Base-by-base conservation (phyloP, 2,329 filamentous ascomycete genomes). In the Cordyceps tenuipes region DNA sequence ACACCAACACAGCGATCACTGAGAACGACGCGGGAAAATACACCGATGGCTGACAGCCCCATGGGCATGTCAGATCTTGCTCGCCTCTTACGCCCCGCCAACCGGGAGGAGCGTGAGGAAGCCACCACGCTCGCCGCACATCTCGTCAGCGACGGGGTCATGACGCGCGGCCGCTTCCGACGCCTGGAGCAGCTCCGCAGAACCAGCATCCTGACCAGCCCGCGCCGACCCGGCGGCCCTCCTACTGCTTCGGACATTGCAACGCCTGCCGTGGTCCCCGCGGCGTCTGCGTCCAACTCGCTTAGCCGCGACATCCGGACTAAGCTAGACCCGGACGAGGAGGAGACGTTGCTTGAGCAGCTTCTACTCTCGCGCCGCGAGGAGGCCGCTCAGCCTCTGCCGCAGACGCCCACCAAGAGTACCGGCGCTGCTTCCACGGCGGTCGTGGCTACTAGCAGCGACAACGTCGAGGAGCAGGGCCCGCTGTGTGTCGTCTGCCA, bases 401-500 rank as follows among this genome's bases (percentile, higher is more conserved):
- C 57, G 17, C 46, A 47, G 17, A 61, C 59, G 15, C 59, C 59
- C 6, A 61, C 52, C 19, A 31, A n/a, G 29, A 55, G 51, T 36
- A n/a, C 52, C 12, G 51, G 36, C 46, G 21, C 26, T 21, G 44
- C 10, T 13, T 10, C 44, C 7, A 46, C 59, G 9, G 34, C 54
- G 15, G 62, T 63, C 23, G 59, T 57, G 29, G 89, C 1, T 73
- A 71, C 2, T 83, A 86, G 34, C 84, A 90, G 19, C n/a, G 47
- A 13, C 34, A 46, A 12, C 36, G 46, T 19, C 56, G 61, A 59
- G 4, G 56, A 62, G 3, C 36, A 54, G 19, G 50, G 56, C 0
- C 91, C 91, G 3, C 89, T 90, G 65, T 99, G 94, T 68, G 94
- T 97, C 0, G 90, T 99, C 5, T 99, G 94, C 70, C 93, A 97